A percentile compares a stretch with the other conserved stretches of the same genome.
phyloP scores from a whole-genome alignment of 2,329 filamentous ascomycete genomes.

The Beauveria caledonica region DNA sequence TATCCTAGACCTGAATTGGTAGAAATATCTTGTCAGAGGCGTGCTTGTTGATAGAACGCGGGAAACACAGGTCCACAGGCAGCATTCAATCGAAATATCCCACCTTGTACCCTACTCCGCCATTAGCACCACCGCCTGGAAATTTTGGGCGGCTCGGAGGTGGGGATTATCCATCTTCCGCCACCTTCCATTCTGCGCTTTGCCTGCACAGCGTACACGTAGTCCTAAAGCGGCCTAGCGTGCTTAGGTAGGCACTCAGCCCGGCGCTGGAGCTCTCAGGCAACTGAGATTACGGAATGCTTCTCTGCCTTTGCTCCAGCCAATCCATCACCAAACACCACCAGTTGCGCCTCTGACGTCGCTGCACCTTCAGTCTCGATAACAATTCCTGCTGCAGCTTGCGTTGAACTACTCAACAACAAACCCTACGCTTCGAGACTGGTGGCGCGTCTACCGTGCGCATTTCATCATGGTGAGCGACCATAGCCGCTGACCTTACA shows the following conservation, averaged over 20 bases:
- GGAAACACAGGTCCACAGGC: conserved; percentile 21
- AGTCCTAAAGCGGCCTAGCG: conserved; percentile 19
- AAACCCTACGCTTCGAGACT: not conserved
- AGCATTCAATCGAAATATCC: conserved; percentile 28
- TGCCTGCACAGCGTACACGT: conserved; percentile 10
- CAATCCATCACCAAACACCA: conserved; percentile 20
- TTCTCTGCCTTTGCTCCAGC: conserved; percentile 25
- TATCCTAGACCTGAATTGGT: conserved; percentile 19
- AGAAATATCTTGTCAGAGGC: conserved; percentile 2
- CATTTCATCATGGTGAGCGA: conserved; percentile 35
- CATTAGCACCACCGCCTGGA: conserved; percentile 22
- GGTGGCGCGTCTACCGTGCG: conserved; percentile 20
- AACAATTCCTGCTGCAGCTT: not conserved
- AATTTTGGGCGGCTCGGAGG: conserved; percentile 32
- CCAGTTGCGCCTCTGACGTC: conserved; percentile 13
- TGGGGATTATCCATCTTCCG: conserved; percentile 31
- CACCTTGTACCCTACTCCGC: conserved; percentile 33
- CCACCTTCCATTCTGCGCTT: conserved; percentile 18
- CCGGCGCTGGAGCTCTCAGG: conserved; percentile 30
- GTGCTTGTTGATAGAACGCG: conserved; percentile 23
- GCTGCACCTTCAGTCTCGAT: not conserved
- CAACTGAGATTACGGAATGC: conserved; percentile 35
- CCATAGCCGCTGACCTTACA: conserved; percentile 10
- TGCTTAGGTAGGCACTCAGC: conserved; percentile 9
- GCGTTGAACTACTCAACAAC: not conserved